Evolutionary conservation across 2,329 filamentous ascomycete genomes (phyloP).

Genomic region (Talaromyces sp.): DNA sequence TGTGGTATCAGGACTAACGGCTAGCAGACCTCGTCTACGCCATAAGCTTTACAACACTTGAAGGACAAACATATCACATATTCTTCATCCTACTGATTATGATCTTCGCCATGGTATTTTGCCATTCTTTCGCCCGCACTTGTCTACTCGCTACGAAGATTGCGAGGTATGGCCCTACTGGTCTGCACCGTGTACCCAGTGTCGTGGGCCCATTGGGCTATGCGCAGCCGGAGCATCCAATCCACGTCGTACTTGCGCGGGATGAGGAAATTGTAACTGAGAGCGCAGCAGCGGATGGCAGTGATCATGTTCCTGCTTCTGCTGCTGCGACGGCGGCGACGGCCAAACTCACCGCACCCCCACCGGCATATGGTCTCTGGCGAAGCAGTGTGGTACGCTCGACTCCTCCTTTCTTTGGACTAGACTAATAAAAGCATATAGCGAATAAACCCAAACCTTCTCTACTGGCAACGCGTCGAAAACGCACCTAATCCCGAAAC

Average conservation of each 20-base stretch:
- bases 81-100: slow-evolving; percentile 76
- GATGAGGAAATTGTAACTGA: slow-evolving; percentile 64
- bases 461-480: slow-evolving; percentile 73
- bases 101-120: slow-evolving; percentile 72
- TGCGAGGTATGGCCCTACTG: slow-evolving; percentile 28
- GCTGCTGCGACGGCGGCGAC: slow-evolving; percentile 36
- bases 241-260: slow-evolving; percentile 69
- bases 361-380: slow-evolving; percentile 85
- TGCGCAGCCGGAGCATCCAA: slow-evolving; percentile 67
- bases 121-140: slow-evolving; percentile 71
- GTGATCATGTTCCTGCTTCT: slow-evolving; percentile 34
- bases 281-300: not conserved
- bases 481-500: slow-evolving; percentile 23
- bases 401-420: not conserved
- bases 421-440: slow-evolving; percentile 30
- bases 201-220: slow-evolving; percentile 62
- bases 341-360: slow-evolving; percentile 56
- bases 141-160: slow-evolving; percentile 61
- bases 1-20: slow-evolving; percentile 2
- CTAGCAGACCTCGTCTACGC: slow-evolving; percentile 67
- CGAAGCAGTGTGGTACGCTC: slow-evolving; percentile 71
- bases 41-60: slow-evolving; percentile 62
- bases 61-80: slow-evolving; percentile 71
- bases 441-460: slow-evolving; percentile 73
- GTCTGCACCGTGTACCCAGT: slow-evolving; percentile 41